A percentile compares a stretch with the other conserved stretches of the same genome.
These are phyloP conservation scores for Chaetomium olivaceum DNA, from an alignment of 2,329 filamentous ascomycete species.

Conservation along the genomic window DNA sequence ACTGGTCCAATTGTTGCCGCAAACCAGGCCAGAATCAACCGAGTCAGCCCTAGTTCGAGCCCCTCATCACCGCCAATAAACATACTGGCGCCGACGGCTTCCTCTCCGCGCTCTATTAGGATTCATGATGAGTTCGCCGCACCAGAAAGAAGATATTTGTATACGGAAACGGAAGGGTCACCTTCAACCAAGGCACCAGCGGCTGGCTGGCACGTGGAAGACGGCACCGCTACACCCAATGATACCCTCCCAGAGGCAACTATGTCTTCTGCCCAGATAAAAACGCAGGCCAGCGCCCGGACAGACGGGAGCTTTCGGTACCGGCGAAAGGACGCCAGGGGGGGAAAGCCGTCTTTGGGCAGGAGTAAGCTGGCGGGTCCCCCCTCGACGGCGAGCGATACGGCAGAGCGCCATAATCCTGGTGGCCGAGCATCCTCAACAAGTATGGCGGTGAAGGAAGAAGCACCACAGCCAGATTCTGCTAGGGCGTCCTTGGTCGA, in stretches of 20 bases:
- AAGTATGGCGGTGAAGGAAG: background rate
- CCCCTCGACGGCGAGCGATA: background rate
- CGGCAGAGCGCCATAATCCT: background rate
- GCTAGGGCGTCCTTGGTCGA: background rate
- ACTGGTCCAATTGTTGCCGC: background rate
- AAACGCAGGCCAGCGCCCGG: conserved; percentile 13
- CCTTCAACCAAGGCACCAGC: background rate
- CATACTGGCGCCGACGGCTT: background rate
- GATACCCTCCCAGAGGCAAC: background rate
- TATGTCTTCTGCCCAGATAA: background rate
- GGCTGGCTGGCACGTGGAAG: background rate
- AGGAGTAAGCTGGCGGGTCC: conserved; percentile 4
- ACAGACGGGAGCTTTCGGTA: conserved; percentile 32
- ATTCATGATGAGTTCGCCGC: background rate
- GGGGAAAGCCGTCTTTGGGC: background rate
- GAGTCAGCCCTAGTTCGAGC: background rate
- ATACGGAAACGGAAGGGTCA: background rate
- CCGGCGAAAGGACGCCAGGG: conserved; percentile 16
- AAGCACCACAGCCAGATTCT: background rate
- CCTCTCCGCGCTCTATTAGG: conserved; percentile 2
- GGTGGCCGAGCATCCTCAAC: background rate
- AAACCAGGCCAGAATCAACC: background rate
- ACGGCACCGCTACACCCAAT: background rate
- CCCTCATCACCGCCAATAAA: background rate
- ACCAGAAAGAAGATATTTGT: background rate